Evolutionary conservation across 305 asterid genomes (phyloP).

Genomic region (Fraxinus baroniana): DNA sequence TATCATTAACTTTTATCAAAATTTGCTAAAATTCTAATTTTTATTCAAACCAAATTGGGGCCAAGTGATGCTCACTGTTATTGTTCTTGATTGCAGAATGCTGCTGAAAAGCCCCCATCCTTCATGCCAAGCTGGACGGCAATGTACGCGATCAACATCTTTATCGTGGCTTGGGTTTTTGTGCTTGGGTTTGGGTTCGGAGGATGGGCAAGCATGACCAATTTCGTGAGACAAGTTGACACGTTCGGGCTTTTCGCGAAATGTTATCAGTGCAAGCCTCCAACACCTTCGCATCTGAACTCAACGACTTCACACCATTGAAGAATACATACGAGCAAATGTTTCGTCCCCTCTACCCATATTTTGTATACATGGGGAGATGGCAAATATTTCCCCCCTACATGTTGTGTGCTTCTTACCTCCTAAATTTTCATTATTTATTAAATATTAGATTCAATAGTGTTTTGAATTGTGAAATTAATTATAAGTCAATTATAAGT

Average conservation of each 20-base stretch:
- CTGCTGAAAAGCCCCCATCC: slow-evolving; percentile 80
- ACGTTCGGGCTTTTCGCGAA: slow-evolving; percentile 84
- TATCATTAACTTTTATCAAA: too few relatives aligned
- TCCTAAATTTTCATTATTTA: slow-evolving; percentile 7
- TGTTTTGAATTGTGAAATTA: slow-evolving; percentile 49
- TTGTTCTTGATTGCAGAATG: slow-evolving; percentile 46
- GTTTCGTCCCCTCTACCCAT: slow-evolving; percentile 15
- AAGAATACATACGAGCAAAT: slow-evolving; percentile 18
- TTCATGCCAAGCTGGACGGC: slow-evolving; percentile 75
- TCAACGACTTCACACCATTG: slow-evolving; percentile 39
- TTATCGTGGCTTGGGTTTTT: slow-evolving; percentile 60
- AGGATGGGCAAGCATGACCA: slow-evolving; percentile 88
- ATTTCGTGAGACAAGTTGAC: slow-evolving; percentile 63
- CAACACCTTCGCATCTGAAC: slow-evolving; percentile 31
- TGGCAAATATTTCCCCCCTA: background rate
- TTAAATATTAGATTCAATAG: slow-evolving; percentile 43
- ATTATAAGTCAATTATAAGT: slow-evolving; percentile 21
- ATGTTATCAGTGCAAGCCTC: slow-evolving; percentile 79
- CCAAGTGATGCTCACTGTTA: background rate
- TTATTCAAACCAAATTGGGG: too few relatives aligned
- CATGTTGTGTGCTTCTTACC: slow-evolving; percentile 16
- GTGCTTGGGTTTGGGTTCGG: slow-evolving; percentile 85
- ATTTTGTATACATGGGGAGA: slow-evolving; percentile 38
- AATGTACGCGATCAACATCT: slow-evolving; percentile 61
- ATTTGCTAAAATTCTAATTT: too few relatives aligned